Evolutionary conservation across 2,329 filamentous ascomycete species (phyloP).

Genomic region (Claviceps africana): DNA sequence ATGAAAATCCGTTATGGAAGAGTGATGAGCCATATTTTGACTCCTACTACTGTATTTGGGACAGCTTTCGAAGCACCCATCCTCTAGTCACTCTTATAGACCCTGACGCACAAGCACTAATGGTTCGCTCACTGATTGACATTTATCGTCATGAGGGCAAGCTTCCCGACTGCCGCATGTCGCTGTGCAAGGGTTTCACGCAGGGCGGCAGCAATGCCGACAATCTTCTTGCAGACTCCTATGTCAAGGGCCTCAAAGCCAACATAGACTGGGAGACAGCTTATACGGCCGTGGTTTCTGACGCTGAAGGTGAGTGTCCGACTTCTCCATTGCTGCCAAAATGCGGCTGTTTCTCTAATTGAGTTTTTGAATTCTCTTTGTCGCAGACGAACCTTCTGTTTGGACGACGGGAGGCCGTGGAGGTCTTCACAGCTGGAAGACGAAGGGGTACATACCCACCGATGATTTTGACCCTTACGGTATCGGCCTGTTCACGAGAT

Average conservation of each 20-base stretch:
- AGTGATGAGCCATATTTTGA: slow-evolving; percentile 62
- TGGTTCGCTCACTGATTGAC: slow-evolving; percentile 59
- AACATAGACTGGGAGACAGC: slow-evolving; percentile 56
- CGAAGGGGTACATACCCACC: slow-evolving; percentile 55
- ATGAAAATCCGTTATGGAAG: slow-evolving; percentile 59
- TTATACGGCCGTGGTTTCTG: slow-evolving; percentile 59
- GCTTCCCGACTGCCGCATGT: slow-evolving; percentile 66
- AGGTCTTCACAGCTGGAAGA: slow-evolving; percentile 57
- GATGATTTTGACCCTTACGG: slow-evolving; percentile 52
- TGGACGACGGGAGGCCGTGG: slow-evolving; percentile 62
- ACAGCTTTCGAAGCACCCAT: slow-evolving; percentile 57
- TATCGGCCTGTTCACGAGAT: slow-evolving; percentile 51
- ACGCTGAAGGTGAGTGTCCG: slow-evolving; percentile 43
- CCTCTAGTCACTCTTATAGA: slow-evolving; percentile 60
- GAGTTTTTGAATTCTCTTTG: neutral
- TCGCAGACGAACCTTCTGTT: slow-evolving; percentile 32
- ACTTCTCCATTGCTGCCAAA: neutral
- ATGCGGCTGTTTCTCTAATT: slow-evolving; percentile 18
- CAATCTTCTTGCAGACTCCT: slow-evolving; percentile 55
- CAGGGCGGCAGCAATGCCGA: slow-evolving; percentile 70
- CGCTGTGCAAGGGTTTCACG: slow-evolving; percentile 59
- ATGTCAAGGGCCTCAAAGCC: slow-evolving; percentile 50
- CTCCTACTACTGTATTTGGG: slow-evolving; percentile 57
- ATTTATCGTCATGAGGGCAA: slow-evolving; percentile 56
- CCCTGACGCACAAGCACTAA: slow-evolving; percentile 49